phyloP scores from a whole-genome alignment of 768 basidiomycete genomes.

The Boletus reticuloceps region DNA sequence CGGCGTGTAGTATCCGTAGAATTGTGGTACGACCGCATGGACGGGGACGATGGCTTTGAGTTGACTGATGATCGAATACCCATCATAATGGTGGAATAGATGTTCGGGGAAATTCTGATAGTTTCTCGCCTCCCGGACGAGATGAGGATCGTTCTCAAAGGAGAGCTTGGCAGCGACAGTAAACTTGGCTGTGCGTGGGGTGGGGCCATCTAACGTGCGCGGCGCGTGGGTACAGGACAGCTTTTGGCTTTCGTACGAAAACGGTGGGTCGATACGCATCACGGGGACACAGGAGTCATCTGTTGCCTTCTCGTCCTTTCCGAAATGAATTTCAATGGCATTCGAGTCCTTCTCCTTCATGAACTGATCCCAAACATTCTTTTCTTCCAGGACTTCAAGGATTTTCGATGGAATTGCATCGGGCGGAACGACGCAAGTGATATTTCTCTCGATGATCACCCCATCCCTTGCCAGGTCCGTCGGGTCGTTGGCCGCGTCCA shows the following conservation, averaged over 20 bases:
- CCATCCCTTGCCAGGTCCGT: no score
- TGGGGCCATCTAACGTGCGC: rapidly evolving
- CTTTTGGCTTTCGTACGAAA: conserved; percentile 11
- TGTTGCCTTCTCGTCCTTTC: no score
- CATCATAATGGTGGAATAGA: conserved; percentile 27
- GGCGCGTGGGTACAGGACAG: conserved; percentile 3
- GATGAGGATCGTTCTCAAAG: conserved; percentile 33
- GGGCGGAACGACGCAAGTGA: no score
- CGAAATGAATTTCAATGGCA: no score
- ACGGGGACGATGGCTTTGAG: conserved; percentile 45
- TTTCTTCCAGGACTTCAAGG: no score
- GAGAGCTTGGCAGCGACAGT: conserved; percentile 47
- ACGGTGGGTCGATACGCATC: conserved; percentile 16
- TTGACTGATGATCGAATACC: conserved; percentile 22
- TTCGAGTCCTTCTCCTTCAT: no score
- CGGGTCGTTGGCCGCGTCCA: no score
- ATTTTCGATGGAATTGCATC: no score
- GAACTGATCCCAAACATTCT: no score
- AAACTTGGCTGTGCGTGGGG: conserved; percentile 35
- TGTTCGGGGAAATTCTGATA: conserved; percentile 28
- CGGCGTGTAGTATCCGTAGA: conserved; percentile 57
- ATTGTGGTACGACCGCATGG: conserved; percentile 56
- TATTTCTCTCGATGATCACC: no score
- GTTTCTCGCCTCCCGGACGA: conserved; percentile 22
- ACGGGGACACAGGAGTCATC: not conserved